Percentiles rank a stretch among this genome's conserved stretches.
Conservation (phyloP, 352 stramenopile genomes). For the Phytophthora vignae region DNA sequence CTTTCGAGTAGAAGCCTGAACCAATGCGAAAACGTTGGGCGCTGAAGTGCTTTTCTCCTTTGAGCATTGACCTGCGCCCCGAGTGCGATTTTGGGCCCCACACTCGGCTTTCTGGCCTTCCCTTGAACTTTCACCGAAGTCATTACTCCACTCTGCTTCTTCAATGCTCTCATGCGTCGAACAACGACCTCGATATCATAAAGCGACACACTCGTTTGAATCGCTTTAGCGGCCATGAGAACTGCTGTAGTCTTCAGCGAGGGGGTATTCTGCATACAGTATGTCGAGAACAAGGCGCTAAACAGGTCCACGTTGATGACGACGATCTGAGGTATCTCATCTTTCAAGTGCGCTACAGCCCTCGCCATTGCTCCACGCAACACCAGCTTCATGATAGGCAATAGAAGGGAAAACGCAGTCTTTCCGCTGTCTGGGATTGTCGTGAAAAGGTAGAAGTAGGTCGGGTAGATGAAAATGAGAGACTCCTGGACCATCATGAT, state of each 20-base stretch:
- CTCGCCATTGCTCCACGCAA: slow-evolving; percentile 19
- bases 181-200: background rate
- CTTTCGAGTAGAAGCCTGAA: background rate
- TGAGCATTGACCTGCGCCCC: background rate
- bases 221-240: background rate
- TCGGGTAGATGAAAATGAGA: slow-evolving; percentile 28
- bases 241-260: background rate
- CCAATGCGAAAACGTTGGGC: background rate
- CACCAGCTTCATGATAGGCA: slow-evolving; percentile 32
- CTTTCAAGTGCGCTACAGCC: slow-evolving; percentile 5
- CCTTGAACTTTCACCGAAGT: background rate
- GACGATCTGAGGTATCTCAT: slow-evolving; percentile 22
- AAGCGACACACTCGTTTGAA: background rate
- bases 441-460: slow-evolving; percentile 28
- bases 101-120: background rate
- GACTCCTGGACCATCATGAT: slow-evolving; percentile 8
- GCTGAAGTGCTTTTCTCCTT: background rate
- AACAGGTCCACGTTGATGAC: slow-evolving; percentile 47
- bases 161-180: background rate
- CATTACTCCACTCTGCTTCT: background rate
- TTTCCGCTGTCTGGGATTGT: slow-evolving; percentile 10
- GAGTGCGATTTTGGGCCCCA: background rate
- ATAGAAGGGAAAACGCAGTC: slow-evolving; percentile 23
- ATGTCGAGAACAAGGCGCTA: slow-evolving; percentile 41
- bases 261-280: slow-evolving; percentile 39